These are phyloP conservation scores for Aspergillus glaucus DNA, from an alignment of 2,329 filamentous ascomycete species.

Conservation along the genomic window DNA sequence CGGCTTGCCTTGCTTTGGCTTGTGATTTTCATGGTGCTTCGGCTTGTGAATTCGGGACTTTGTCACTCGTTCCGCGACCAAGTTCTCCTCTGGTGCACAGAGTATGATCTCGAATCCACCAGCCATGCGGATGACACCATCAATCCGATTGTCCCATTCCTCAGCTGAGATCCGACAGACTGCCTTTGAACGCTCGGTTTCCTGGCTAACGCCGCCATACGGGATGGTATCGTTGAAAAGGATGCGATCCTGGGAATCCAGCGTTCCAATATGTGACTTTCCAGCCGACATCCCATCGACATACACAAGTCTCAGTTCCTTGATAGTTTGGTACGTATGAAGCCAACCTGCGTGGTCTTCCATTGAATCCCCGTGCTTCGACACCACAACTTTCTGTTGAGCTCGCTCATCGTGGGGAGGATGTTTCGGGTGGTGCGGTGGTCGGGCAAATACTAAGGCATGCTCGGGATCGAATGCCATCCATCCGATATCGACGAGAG, in stretches of 20 bases:
- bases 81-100: slow-evolving; percentile 50
- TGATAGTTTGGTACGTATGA: slow-evolving; percentile 56
- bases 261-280: slow-evolving; percentile 57
- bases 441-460: slow-evolving; percentile 54
- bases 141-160: slow-evolving; percentile 48
- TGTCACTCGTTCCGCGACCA: slow-evolving; percentile 27
- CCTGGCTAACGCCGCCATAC: slow-evolving; percentile 17
- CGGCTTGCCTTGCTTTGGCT: not conserved
- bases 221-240: slow-evolving; percentile 39
- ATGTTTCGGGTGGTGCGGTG: not conserved
- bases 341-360: slow-evolving; percentile 47
- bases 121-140: slow-evolving; percentile 61
- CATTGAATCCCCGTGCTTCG: not conserved
- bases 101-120: slow-evolving; percentile 63
- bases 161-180: slow-evolving; percentile 49
- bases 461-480: slow-evolving; percentile 68
- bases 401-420: not conserved
- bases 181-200: slow-evolving; percentile 46
- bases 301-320: slow-evolving; percentile 55
- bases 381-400: not conserved
- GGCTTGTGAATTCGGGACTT: slow-evolving; percentile 3
- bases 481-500: slow-evolving; percentile 55
- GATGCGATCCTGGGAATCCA: slow-evolving; percentile 60
- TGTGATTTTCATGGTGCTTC: not conserved
- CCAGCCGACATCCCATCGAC: slow-evolving; percentile 63